Evolutionary conservation across 1,139 yeast species (phyloP), one percentile per base, ranked within the genome.

Genomic region (Candida glucosophila): DNA sequence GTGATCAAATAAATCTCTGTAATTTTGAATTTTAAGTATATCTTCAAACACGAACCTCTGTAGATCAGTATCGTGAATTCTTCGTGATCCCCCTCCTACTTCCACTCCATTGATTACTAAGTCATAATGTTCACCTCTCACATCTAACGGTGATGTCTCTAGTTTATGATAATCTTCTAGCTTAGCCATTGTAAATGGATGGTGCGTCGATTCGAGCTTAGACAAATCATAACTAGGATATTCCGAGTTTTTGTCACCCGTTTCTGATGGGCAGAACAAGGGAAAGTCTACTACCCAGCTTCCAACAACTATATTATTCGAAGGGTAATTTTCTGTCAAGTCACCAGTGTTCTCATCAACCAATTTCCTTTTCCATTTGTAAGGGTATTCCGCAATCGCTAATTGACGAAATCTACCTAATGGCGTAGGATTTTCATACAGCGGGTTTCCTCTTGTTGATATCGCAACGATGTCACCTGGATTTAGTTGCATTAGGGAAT

Each of bases 391-490:
- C 22, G 66, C 62, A 18, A 78, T 74, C 0, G 83, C 73, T 26
- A 83, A 43, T 44, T 85, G 95, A 31, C 98, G 67, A 36, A 83
- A 69, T 33, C 79, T 67, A 0, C 99, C 99, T 28, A 90, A 55
- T 0, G 98, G 97, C 0, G 98, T 90, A 12, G 98, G 97, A 44
- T 86, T 90, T 44, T 92, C 98, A 45, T 83, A 88, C 1, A 81
- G 56, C 15, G 72, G 40, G 4, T 52, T 45, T 1, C 83, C 73
- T 30, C 98, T 64, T 14, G 79, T 81, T 8, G 85, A 66, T 10
- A 82, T 67, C 3, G 90, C 90, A 19, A 90, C 44, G 3, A 83
- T 55, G 48, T 85, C 95, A 22, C 95, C 95, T 2, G 66, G 55
- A 26, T 62, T 38, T 16, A 83, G 43, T n/a, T 51, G 40, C 12